Base-by-base conservation (phyloP, 2,329 filamentous ascomycete genomes). In the Diaporthe eres region DNA sequence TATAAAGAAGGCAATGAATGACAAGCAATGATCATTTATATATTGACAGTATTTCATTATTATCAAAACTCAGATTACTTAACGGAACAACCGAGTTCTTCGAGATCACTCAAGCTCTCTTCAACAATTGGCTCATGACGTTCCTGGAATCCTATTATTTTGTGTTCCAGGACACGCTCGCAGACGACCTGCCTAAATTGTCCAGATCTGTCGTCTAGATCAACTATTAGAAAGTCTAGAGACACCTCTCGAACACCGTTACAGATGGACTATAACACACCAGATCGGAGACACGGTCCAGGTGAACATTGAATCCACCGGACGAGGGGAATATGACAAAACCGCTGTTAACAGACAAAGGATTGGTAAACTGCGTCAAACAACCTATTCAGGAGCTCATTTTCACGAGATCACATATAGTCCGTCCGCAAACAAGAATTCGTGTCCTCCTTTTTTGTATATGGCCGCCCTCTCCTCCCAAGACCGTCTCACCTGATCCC, bases 381-480 rank as follows among this genome's bases (percentile, higher is more conserved):
- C 13, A 17, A 19, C 12, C 8, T 10, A 12, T 10, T 28, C 12
- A 37, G 19, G 13, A 60, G n/a, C 0, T 7, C 8, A 19, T 3
- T 25, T 3, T 6, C 4, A 12, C 8, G 60, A 22, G 17, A 42
- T 31, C 2, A 19, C n/a, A 37, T 34, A n/a, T 12, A 57, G 10
- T 6, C 31, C 28, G 3, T 19, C 25, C 39, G 10, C 5, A 31
- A 19, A 25, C 70, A 39, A 60, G 12, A 39, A 61, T 22, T 39
- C 53, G 1, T 28, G 3, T 12, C 70, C 70, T 2, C 55, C 39
- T 31, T 17, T 8, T 19, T 28, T 5, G 19, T 10, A 49, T 13
- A 49, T 61, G 6, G 25, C 39, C 17, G 51, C 28, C 12, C 70
- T 72, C 31, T 72, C 39, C 5, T 60, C 8, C 39, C 70, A 72